Evolutionary conservation across 2,329 filamentous ascomycete genomes (phyloP).

Genomic region (Trichoderma gracile): DNA sequence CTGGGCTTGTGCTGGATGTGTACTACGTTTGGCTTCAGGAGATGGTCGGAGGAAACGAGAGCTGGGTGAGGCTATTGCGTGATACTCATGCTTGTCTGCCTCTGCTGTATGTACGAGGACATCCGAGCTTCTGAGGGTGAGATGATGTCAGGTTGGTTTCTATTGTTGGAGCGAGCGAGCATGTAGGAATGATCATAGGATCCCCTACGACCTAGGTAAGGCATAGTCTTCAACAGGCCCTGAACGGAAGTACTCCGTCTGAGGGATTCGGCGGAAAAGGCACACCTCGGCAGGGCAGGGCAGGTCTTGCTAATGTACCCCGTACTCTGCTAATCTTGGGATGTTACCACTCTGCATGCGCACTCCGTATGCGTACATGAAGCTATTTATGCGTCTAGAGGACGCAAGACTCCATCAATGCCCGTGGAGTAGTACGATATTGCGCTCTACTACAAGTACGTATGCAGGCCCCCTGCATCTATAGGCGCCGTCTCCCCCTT

Average conservation of each 20-base stretch:
- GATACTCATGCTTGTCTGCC: neutral
- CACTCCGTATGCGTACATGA: conserved; percentile 11
- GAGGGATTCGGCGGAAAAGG: neutral
- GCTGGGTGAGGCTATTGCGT: neutral
- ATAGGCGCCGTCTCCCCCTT: neutral
- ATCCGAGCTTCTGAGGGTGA: neutral
- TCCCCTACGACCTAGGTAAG: no score
- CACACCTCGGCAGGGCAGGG: neutral
- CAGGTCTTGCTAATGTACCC: conserved; percentile 14
- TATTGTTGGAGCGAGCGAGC: neutral
- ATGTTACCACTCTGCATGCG: neutral
- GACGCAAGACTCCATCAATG: conserved; percentile 4
- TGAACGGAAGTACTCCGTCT: conserved; percentile 15
- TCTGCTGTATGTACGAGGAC: no score
- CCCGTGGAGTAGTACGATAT: neutral
- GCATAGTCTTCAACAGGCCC: neutral
- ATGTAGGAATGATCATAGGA: neutral
- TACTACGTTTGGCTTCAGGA: neutral
- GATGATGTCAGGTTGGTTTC: conserved; percentile 10
- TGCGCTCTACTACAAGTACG: neutral
- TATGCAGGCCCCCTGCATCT: neutral
- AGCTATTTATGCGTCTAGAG: conserved; percentile 12
- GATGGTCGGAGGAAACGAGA: neutral
- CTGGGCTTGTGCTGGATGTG: neutral
- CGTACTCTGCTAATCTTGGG: conserved; percentile 13